Conservation (phyloP, 2,329 filamentous ascomycete species). For the Escovopsis weberi region DNA sequence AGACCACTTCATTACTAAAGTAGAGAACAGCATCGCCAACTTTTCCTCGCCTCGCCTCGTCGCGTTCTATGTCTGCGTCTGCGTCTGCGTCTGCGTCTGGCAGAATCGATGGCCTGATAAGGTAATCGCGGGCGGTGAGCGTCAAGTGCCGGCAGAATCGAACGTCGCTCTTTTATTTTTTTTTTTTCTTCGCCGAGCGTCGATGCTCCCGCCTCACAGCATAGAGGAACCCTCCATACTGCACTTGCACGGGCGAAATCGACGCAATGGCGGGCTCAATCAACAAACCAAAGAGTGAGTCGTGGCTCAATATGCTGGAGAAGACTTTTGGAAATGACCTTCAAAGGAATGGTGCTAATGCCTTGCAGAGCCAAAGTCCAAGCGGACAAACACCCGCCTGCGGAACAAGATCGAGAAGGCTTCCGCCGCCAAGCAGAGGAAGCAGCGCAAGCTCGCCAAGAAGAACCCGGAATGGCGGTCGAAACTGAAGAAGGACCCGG, state of each 20-base stretch:
- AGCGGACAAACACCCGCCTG: slow-evolving; percentile 77
- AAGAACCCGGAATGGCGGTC: slow-evolving; percentile 97
- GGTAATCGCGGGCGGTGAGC: slow-evolving; percentile 17
- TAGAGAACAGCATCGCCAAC: too few species aligned
- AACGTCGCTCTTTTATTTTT: slow-evolving; percentile 16
- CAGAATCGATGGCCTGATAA: neutral
- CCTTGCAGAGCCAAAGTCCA: slow-evolving; percentile 72
- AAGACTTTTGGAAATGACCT: neutral
- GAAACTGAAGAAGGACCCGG: slow-evolving; percentile 92
- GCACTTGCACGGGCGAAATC: too few species aligned
- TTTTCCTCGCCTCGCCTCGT: too few species aligned
- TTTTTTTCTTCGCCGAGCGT: neutral
- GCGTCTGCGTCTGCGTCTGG: too few species aligned
- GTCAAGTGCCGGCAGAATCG: slow-evolving; percentile 20
- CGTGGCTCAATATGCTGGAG: neutral
- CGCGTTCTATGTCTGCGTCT: too few species aligned
- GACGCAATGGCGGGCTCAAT: slow-evolving; percentile 37
- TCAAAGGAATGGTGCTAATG: neutral
- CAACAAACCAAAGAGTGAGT: slow-evolving; percentile 40
- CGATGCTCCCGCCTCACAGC: neutral
- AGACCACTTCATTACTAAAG: too few species aligned
- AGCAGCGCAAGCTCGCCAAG: slow-evolving; percentile 76
- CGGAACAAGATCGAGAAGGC: slow-evolving; percentile 95
- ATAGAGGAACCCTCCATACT: too few species aligned
- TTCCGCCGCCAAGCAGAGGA: slow-evolving; percentile 78